Evolutionary conservation across 192 early-diverging fungal species (phyloP).

Genomic region (Funneliformis geosporum): DNA sequence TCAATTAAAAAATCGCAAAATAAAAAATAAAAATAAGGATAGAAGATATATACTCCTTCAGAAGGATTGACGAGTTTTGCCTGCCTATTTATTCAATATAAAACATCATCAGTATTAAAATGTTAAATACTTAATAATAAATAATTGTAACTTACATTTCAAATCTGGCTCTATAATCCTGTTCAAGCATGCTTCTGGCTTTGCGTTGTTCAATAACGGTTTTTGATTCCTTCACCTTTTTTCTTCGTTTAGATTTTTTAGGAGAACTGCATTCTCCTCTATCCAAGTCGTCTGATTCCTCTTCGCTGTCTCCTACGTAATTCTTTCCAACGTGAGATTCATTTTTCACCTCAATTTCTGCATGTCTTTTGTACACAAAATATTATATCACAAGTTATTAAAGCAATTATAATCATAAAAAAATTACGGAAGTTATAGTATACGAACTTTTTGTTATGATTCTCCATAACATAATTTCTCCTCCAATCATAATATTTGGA

Average conservation of each 20-base stretch:
- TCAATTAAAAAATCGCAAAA: no score
- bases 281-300: not conserved
- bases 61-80: not conserved
- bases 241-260: not conserved
- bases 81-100: not conserved
- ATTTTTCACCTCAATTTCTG: not conserved
- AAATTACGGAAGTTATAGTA: not conserved
- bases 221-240: not conserved
- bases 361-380: not conserved
- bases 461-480: not conserved
- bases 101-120: not conserved
- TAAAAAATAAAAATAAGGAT: not conserved
- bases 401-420: not conserved
- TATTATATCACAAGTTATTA: not conserved
- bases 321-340: not conserved
- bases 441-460: not conserved
- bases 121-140: no score
- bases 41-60: not conserved
- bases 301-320: slow-evolving; percentile 8
- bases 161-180: not conserved
- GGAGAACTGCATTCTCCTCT: no score
- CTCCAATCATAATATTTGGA: not conserved
- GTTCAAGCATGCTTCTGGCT: not conserved
- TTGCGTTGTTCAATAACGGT: slow-evolving; percentile 6
- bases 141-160: not conserved